These are phyloP conservation scores for Neobulgaria alba DNA, from an alignment of 2,329 filamentous ascomycete species.

Conservation along the genomic window DNA sequence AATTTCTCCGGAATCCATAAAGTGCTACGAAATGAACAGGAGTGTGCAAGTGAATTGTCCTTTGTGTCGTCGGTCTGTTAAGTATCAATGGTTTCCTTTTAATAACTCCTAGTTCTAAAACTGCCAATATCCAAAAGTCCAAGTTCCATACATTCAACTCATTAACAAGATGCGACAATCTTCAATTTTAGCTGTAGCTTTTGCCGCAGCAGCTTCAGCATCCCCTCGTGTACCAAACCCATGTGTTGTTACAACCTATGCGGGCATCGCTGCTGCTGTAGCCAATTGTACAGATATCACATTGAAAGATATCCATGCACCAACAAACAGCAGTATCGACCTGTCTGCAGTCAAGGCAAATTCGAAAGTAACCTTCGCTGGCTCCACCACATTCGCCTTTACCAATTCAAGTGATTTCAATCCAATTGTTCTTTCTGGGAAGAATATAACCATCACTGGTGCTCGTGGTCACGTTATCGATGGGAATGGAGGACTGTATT, in stretches of 20 bases:
- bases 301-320: slow-evolving; percentile 47
- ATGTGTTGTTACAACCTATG: slow-evolving; percentile 39
- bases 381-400: slow-evolving; percentile 39
- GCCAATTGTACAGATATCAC: slow-evolving; percentile 44
- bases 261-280: slow-evolving; percentile 40
- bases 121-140: too few species aligned
- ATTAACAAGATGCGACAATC: too few species aligned
- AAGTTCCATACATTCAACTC: too few species aligned
- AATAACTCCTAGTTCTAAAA: too few species aligned
- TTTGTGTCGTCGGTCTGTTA: too few species aligned
- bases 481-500: slow-evolving; percentile 49
- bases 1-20: too few species aligned
- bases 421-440: slow-evolving; percentile 44
- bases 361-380: slow-evolving; percentile 51
- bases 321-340: slow-evolving; percentile 47
- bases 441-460: slow-evolving; percentile 43
- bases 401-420: slow-evolving; percentile 20
- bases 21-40: too few species aligned
- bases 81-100: too few species aligned
- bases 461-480: slow-evolving; percentile 45
- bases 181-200: too few species aligned
- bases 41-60: too few species aligned
- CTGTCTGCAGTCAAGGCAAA: slow-evolving; percentile 42
- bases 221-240: too few species aligned
- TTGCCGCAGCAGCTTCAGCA: too few species aligned